Evolutionary conservation across 345 rosid genomes (phyloP).

Genomic region (Schrenkiella parvula): DNA sequence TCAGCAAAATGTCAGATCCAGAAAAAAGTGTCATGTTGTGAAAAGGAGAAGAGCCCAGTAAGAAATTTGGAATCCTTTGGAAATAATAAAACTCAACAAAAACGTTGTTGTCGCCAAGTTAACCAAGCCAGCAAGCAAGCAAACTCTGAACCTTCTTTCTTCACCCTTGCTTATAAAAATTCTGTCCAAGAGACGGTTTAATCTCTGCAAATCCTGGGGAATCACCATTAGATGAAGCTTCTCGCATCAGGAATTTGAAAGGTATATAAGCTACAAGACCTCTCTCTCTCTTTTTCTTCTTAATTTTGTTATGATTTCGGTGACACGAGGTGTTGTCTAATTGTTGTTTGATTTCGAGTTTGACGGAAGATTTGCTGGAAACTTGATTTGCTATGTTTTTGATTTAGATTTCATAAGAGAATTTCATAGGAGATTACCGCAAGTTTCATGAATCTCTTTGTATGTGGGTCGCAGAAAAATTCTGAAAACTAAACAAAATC

Average conservation of each 20-base stretch:
- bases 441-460: not conserved
- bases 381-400: not conserved
- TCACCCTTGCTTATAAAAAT: not conserved
- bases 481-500: not conserved
- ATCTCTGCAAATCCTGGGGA: not conserved
- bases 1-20: not conserved
- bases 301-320: not conserved
- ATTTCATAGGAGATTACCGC: not conserved
- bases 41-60: not conserved
- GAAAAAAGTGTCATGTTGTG: not conserved
- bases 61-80: not conserved
- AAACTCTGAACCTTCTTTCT: slow-evolving; percentile 15
- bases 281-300: not conserved
- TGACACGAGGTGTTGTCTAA: not conserved
- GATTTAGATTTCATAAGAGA: not conserved
- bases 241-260: slow-evolving; percentile 9
- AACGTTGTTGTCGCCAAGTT: slow-evolving; percentile 29
- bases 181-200: not conserved
- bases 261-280: not conserved
- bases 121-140: slow-evolving; percentile 27
- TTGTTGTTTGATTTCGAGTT: slow-evolving; percentile 1
- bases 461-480: not conserved
- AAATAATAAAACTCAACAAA: slow-evolving; percentile 4
- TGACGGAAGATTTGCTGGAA: not conserved
- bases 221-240: slow-evolving; percentile 5